Evolutionary conservation across 2,329 filamentous ascomycete species (phyloP), one percentile per base, ranked within the genome.

Genomic region (Diaporthe vaccinii): DNA sequence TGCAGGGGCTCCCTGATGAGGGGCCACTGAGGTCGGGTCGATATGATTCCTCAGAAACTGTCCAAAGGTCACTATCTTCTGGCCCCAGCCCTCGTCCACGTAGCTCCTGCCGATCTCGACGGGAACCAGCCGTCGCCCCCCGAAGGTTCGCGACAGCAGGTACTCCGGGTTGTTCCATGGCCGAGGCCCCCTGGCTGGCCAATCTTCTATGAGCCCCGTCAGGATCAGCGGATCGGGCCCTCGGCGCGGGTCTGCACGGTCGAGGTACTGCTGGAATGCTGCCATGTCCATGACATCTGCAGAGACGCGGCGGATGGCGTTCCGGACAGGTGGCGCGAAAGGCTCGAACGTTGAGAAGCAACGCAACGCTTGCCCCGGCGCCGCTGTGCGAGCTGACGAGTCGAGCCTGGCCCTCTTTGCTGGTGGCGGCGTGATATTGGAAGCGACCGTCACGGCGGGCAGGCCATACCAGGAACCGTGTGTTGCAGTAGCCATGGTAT

Each of bases 101-200:
- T 98, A 99, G 80, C 93, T 97, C 62, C 94, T 88, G 0, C 97
- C 96, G 2, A 97, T 84, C 82, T 98, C 96, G 4, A 98, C 90
- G 0, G 96, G 96, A 0, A 98, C 94, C 0, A 98, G 89, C 15
- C 97, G 89, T 44, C 92, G 87, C 0, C 97, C 97, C 3, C 87
- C 89, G 49, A 98, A 91, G 0, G 96, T 98, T 73, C 87, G 89
- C 15, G 90, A 87, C 15, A 95, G 87, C 74, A 98, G 91, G 82
- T 98, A 98, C 0, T 86, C 85, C 0, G 92, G 92, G n/a, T 88
- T 90, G 12, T 85, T 87, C 97, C 97, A 99, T 0, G 91, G 90
- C 1, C 88, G 87, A 0, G 87, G 85, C 3, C 86, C 87, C n/a
- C 93, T 83, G 0, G 96, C 96, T 0, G 96, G 95, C 96, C 96